Evolutionary conservation across 768 basidiomycete genomes (phyloP).

Genomic region (Rhodotorula toruloides): DNA sequence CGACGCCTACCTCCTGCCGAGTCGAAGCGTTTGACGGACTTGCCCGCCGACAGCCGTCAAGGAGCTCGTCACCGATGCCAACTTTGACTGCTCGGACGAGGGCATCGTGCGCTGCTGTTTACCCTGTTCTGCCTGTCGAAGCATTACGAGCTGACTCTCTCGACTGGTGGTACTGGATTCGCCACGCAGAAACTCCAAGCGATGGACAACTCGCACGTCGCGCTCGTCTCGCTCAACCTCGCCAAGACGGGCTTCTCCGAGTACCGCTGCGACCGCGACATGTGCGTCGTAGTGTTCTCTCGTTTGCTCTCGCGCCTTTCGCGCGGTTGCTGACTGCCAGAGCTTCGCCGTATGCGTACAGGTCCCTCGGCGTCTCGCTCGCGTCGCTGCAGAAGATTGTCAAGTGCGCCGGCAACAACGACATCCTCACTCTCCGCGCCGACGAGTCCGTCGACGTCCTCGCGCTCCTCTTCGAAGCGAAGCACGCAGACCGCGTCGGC

Average conservation of each 20-base stretch:
- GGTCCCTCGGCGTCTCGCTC: conserved; percentile 76
- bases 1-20: too few relatives aligned
- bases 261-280: conserved; percentile 91
- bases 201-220: conserved; percentile 99
- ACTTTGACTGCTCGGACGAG: conserved; percentile 94
- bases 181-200: conserved; percentile 65
- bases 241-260: conserved; percentile 70
- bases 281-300: conserved; percentile 46
- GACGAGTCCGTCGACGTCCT: conserved; percentile 83
- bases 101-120: conserved; percentile 61
- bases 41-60: conserved; percentile 69
- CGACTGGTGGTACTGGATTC: conserved; percentile 48
- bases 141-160: background rate
- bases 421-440: conserved; percentile 83
- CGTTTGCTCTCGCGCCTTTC: background rate
- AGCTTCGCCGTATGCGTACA: background rate
- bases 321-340: background rate
- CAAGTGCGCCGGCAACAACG: conserved; percentile 95
- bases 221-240: conserved; percentile 83
- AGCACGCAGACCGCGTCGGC: conserved; percentile 83
- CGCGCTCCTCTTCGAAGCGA: conserved; percentile 81
- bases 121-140: background rate
- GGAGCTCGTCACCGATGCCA: conserved; percentile 94
- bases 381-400: conserved; percentile 86
- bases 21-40: background rate